Percentiles rank a stretch among this genome's conserved stretches.
Evolutionary conservation across 768 basidiomycete species (phyloP).

Genomic region (Leccinum ochraceum): DNA sequence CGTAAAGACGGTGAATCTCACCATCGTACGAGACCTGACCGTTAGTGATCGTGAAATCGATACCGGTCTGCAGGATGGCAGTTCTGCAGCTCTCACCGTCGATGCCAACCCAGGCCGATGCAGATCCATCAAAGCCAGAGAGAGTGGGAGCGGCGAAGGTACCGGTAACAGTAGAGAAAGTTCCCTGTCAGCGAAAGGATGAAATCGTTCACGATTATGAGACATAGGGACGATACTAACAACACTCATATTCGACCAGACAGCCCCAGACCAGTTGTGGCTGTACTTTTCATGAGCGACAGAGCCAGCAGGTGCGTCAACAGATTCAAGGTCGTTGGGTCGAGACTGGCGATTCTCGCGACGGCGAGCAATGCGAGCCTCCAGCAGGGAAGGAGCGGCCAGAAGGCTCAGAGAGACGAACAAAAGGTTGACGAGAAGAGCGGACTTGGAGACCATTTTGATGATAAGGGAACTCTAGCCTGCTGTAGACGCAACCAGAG

Average conservation of each 20-base stretch:
- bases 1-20: background rate
- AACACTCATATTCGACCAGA: too few species aligned
- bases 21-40: background rate
- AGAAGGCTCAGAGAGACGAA: slow-evolving; percentile 17
- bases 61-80: background rate
- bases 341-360: background rate
- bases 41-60: background rate
- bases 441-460: slow-evolving; percentile 21
- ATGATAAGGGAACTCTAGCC: too few species aligned
- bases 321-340: background rate
- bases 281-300: slow-evolving; percentile 16
- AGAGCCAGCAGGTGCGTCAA: slow-evolving; percentile 2
- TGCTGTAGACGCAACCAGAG: too few species aligned
- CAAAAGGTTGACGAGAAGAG: slow-evolving; percentile 19
- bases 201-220: background rate
- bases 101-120: background rate
- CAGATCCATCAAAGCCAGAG: background rate
- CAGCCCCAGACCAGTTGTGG: slow-evolving; percentile 19
- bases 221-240: too few species aligned
- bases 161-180: too few species aligned
- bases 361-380: background rate
- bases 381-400: slow-evolving; percentile 5
- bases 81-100: background rate
- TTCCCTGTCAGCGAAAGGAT: background rate
- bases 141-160: background rate